Percentiles rank a stretch among this genome's conserved stretches.
phyloP scores from a whole-genome alignment of 495 filamentous ascomycete genomes.

The Cryomyces minteri region DNA sequence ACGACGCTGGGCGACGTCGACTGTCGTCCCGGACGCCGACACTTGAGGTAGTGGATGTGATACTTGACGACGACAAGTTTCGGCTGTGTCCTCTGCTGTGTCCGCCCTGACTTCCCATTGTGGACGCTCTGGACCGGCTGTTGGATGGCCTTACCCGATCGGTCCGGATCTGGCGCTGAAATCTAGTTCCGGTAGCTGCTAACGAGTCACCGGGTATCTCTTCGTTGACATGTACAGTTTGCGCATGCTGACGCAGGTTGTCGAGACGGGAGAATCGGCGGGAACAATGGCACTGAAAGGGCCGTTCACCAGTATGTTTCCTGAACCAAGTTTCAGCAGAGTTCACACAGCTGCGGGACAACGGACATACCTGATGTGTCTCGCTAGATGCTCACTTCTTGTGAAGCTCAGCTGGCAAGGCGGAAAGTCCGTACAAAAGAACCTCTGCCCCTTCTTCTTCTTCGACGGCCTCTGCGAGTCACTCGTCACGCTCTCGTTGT shows the following conservation, averaged over 20 bases:
- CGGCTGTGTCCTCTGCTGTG: slow-evolving; percentile 59
- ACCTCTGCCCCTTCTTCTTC: slow-evolving; percentile 93
- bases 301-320: slow-evolving; percentile 95
- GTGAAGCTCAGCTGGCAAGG: slow-evolving; percentile 92
- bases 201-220: slow-evolving; percentile 88
- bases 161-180: slow-evolving; percentile 85
- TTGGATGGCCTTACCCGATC: slow-evolving; percentile 57
- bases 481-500: slow-evolving; percentile 55
- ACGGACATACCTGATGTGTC: slow-evolving; percentile 66
- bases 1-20: slow-evolving; percentile 56
- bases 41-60: slow-evolving; percentile 55
- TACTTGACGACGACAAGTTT: slow-evolving; percentile 74
- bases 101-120: slow-evolving; percentile 44
- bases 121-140: slow-evolving; percentile 55
- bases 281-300: slow-evolving; percentile 93
- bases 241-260: slow-evolving; percentile 90
- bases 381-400: slow-evolving; percentile 83
- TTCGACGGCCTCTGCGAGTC: slow-evolving; percentile 49
- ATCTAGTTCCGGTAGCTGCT: slow-evolving; percentile 81
- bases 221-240: slow-evolving; percentile 95
- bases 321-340: slow-evolving; percentile 26
- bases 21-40: slow-evolving; percentile 41
- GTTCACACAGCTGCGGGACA: background rate
- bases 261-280: slow-evolving; percentile 92
- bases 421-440: slow-evolving; percentile 95